Evolutionary conservation across 176 grass and related monocot genomes (phyloP), one percentile per base, ranked within the genome.

Genomic region (Neostapfia colusana): DNA sequence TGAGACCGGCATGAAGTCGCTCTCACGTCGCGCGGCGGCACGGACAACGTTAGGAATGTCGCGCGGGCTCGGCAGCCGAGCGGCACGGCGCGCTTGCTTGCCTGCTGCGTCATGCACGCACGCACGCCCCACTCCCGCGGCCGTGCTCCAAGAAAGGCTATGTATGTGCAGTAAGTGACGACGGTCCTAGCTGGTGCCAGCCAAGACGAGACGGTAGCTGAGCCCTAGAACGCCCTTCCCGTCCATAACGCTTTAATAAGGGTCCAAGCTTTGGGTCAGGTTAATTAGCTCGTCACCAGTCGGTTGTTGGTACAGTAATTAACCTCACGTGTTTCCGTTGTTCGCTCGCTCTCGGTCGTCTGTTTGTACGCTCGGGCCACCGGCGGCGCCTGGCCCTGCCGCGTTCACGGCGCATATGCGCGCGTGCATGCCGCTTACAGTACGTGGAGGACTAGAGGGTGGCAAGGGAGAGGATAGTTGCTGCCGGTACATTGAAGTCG

Each of bases 401-500:
- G 31, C 31, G 2, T 3, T 21, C 3, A 20, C 10, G 1, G 40
- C 40, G 8, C 31, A 34, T n/a, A n/a, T n/a, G n/a, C n/a, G 35
- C 16, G 61, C 61, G 6, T 18, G 16, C 43, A 5, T 28, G 16
- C 23, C 8, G 20, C 44, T 15, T 63, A 51, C 51, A 42, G 70
- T 79, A 72, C 7, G 20, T 31, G 64, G 76, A 26, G n/a, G n/a
- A n/a, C n/a, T n/a, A n/a, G n/a, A n/a, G n/a, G n/a, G 36, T 26
- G 44, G 45, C 84, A 75, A 43, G 24, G 16, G 15, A 4, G 23
- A 10, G 25, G 72, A 27, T 26, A 36, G 6, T 54, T 25, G 65
- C 11, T 70, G 73, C 18, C 40, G 60, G 85, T 77, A 82, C 79
- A 87, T 82, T 78, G 40, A 87, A 42, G 49, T 31, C 28, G 85